Base-by-base conservation (phyloP, 1,139 yeast species). In the Pichia inconspicua region DNA sequence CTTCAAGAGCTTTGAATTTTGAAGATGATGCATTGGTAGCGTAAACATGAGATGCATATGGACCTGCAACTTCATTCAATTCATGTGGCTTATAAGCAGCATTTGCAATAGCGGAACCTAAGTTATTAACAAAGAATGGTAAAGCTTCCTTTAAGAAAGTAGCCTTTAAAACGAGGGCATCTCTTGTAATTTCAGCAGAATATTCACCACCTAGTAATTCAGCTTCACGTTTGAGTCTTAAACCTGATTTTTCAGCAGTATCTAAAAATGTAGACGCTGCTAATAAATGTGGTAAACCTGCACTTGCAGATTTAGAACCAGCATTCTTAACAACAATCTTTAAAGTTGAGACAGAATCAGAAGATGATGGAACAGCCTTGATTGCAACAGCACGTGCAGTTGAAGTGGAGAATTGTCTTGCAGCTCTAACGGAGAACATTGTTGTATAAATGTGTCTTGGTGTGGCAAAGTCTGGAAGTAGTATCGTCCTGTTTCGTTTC, bases 201-300 rank as follows among this genome's bases (percentile, higher is more conserved):
- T 88, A 79, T 55, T 70, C 71, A 64, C 96, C 97, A 57, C 98
- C 98, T 60, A 92, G 77, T 58, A 92, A 79, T 73, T 94, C 99
- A 49, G 92, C 73, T 72, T 94, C 98, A 71, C 98, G 85, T 62
- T 90, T 85, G 64, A 90, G 76, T 73, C 98, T 86, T 66, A 92
- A 77, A 32, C 95, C 96, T 35, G 96, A 84, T 69, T 89, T 88
- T 60, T 80, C 68, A 56, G 76, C 75, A 54, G 96, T 89, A 75
- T 85, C 84, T 68, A 86, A 80, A 75, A 84, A 92, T 62, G 84
- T 84, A 69, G 80, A 89, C 69, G 89, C 80, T 61, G 94, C 80
- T 63, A 90, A 77, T 58, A 89, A 72, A 69, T 92, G 97, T 45
- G 97, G 76, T 55, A 84, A 71, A 69, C 98, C 98, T 19, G 63